Conservation (phyloP, 768 basidiomycete species). For the Suillus sp. region DNA sequence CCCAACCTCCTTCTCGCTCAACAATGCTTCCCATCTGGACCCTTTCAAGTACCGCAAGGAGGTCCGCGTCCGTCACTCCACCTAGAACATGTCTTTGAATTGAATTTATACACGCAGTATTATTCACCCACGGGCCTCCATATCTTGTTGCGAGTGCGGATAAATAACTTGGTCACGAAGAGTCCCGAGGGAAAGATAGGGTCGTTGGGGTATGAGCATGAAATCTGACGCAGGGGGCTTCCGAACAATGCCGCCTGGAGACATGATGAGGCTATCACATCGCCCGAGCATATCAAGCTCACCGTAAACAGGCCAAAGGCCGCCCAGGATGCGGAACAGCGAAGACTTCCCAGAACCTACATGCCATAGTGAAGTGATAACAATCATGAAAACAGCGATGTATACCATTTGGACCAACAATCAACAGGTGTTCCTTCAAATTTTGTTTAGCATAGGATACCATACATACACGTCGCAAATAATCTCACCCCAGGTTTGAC, state of each 20-base stretch:
- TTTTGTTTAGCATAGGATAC: slow-evolving; percentile 3
- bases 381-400: background rate
- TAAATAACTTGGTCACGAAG: slow-evolving; percentile 97
- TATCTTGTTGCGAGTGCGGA: slow-evolving; percentile 80
- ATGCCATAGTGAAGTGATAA: slow-evolving; percentile 8
- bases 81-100: slow-evolving; percentile 40
- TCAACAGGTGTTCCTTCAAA: slow-evolving; percentile 80
- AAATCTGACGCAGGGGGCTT: slow-evolving; percentile 90
- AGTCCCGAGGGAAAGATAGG: slow-evolving; percentile 92
- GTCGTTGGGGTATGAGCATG: slow-evolving; percentile 93
- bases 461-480: background rate
- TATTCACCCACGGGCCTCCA: slow-evolving; percentile 65
- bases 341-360: slow-evolving; percentile 86
- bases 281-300: background rate
- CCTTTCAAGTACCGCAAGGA: slow-evolving; percentile 68
- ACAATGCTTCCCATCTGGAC: slow-evolving; percentile 88
- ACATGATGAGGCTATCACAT: slow-evolving; percentile 19
- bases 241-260: slow-evolving; percentile 68
- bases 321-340: slow-evolving; percentile 93
- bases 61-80: slow-evolving; percentile 72
- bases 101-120: background rate
- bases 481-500: slow-evolving; percentile 77
- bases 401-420: slow-evolving; percentile 91
- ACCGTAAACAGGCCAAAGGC: slow-evolving; percentile 86
- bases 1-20: slow-evolving; percentile 97